Evolutionary conservation across 208 protist species (phyloP), one percentile per base, ranked within the genome.

Genomic region (Leptomonas pyrrhocoris): DNA sequence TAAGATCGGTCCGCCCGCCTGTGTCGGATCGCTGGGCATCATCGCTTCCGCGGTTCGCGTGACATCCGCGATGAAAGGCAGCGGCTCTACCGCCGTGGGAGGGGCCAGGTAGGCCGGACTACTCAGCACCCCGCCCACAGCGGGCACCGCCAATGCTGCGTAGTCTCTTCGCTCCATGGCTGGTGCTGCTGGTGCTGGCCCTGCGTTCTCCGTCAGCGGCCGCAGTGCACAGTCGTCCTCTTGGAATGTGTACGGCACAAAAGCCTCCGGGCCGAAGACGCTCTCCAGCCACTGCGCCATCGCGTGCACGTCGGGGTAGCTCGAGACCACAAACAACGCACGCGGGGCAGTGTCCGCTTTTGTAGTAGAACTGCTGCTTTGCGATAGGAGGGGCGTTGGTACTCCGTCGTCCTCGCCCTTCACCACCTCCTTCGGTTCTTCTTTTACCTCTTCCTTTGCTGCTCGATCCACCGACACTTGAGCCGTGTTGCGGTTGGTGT

Each of bases 191-290:
- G 38, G 38, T 42, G 13, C 38, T 58, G 53, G 21, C 12, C 11
- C 11, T 57, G 55, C 11, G 34, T 62, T 23, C 23, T 74, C 56
- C 2, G 70, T 43, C 48, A 89, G 49, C 25, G 67, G 64, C 0
- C 64, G 63, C 18, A 89, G 65, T 9, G 74, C 58, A n/a, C 53
- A 64, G 18, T 43, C 43, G 27, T 80, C 80, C 7, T 71, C 63
- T 12, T 73, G 42, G 53, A 94, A 78, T 2, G 81, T 89, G 46
- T 81, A 67, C 1, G 70, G 69, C 2, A 50, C 19, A 65, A 94
- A 94, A 0, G 84, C 83, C n/a, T 77, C 75, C 0, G 70, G 68
- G 45, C 81, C 86, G 62, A 94, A 94, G 45, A 90, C 72, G 46
- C 72, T 42, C 27, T 70, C 63, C 18, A 94, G 63, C 80, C 77